Conservation (phyloP, 1,284 basidiomycete species). For the Cerrena zonata region DNA sequence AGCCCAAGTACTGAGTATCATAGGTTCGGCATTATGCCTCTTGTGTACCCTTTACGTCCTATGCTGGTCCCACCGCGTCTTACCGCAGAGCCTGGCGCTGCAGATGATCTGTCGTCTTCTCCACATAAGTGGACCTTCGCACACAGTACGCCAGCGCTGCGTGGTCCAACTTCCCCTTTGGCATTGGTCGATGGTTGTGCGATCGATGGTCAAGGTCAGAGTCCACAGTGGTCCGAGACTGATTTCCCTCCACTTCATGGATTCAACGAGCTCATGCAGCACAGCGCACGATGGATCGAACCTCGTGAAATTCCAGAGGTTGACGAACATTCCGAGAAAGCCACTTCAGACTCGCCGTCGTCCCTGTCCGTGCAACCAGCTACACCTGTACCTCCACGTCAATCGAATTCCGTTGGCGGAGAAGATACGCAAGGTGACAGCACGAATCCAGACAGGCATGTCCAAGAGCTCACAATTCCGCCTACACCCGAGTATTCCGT, state of each 20-base stretch:
- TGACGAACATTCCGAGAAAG: neutral
- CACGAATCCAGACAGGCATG: neutral
- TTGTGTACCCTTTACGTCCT: neutral
- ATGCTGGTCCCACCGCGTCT: constrained; percentile 3
- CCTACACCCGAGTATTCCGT: constrained; percentile 41
- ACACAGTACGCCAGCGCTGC: constrained; percentile 7
- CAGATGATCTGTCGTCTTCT: neutral
- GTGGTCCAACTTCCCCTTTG: neutral
- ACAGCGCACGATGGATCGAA: neutral
- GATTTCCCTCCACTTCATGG: constrained; percentile 38
- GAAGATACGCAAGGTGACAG: neutral
- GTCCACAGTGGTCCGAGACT: constrained; percentile 29
- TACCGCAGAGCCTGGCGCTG: neutral
- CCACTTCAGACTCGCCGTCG: constrained; percentile 8
- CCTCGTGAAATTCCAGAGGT: constrained; percentile 14
- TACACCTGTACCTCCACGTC: neutral
- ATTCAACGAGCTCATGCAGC: neutral
- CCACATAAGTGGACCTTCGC: constrained; percentile 4
- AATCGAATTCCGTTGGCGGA: neutral
- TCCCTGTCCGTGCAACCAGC: constrained; percentile 12
- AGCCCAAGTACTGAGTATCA: constrained; percentile 1
- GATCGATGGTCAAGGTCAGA: constrained; percentile 1
- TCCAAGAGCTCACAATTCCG: constrained; percentile 24
- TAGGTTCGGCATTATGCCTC: neutral
- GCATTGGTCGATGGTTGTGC: neutral